phyloP scores from a whole-genome alignment of 176 grass and related monocot genomes.

The Poa annua region DNA sequence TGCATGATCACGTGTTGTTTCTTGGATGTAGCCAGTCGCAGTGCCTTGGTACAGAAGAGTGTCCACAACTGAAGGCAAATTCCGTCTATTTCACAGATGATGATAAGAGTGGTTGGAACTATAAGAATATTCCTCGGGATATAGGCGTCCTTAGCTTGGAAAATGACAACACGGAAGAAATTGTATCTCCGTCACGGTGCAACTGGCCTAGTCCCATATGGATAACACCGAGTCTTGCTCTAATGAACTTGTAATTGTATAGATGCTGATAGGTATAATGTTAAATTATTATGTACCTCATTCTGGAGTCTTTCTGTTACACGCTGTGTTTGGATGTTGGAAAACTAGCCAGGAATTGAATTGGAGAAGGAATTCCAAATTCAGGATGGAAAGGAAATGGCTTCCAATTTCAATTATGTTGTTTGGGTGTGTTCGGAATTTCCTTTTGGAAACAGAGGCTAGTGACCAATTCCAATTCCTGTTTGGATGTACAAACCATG shows the following conservation, averaged over 20 bases:
- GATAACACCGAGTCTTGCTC: conserved; percentile 3
- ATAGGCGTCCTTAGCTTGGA: conserved; percentile 1
- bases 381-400: no score
- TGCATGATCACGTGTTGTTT: conserved; percentile 9
- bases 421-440: no score
- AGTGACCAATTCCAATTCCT: no score
- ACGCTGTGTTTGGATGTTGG: no score
- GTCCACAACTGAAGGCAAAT: not conserved
- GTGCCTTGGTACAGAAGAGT: not conserved
- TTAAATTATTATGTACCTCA: not conserved
- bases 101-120: not conserved
- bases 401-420: no score
- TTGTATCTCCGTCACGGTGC: not conserved
- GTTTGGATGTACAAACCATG: no score
- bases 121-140: not conserved
- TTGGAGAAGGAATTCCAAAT: no score
- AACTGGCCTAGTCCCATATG: conserved; percentile 28
- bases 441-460: no score
- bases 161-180: not conserved
- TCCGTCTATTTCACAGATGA: not conserved
- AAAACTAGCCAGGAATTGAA: no score
- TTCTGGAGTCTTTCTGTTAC: not conserved
- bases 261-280: no score
- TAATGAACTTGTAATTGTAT: not conserved
- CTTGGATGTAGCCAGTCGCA: not conserved